A percentile compares a stretch with the other conserved stretches of the same genome.
These are phyloP conservation scores for Nemania bipapillata DNA, from an alignment of 2,329 filamentous ascomycete genomes.

Conservation along the genomic window DNA sequence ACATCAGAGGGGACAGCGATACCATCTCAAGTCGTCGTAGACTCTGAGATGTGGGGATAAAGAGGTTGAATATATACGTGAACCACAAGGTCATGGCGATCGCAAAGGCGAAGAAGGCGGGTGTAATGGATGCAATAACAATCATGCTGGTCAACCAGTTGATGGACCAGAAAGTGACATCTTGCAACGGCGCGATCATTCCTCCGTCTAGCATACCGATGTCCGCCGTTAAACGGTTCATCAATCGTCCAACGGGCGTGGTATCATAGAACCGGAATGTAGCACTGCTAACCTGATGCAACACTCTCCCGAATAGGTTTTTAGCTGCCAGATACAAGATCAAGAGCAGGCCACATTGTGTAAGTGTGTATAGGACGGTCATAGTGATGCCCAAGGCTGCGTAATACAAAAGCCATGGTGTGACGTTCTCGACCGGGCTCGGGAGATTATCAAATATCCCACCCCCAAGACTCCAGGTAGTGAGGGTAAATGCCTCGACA, in stretches of 20 bases:
- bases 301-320: constrained; percentile 76
- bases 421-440: constrained; percentile 72
- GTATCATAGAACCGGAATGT: constrained; percentile 92
- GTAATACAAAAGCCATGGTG: constrained; percentile 79
- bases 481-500: constrained; percentile 28
- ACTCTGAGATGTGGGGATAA: constrained; percentile 84
- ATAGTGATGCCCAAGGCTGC: constrained; percentile 71
- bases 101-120: constrained; percentile 78
- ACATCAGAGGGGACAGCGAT: constrained; percentile 86
- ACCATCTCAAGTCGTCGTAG: constrained; percentile 88
- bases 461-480: constrained; percentile 28
- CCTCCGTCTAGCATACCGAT: constrained; percentile 89
- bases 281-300: constrained; percentile 78
- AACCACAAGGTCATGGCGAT: constrained; percentile 74
- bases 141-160: constrained; percentile 77
- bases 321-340: constrained; percentile 83
- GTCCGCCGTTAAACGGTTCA: constrained; percentile 91
- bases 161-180: constrained; percentile 75
- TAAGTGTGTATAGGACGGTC: constrained; percentile 68
- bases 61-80: constrained; percentile 77
- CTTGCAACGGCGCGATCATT: constrained; percentile 78
- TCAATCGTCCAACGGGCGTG: constrained; percentile 86
- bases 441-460: constrained; percentile 67
- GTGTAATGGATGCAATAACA: constrained; percentile 83
- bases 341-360: constrained; percentile 75